phyloP scores from a whole-genome alignment of 2,329 filamentous ascomycete species.

The Zarea fungicola region DNA sequence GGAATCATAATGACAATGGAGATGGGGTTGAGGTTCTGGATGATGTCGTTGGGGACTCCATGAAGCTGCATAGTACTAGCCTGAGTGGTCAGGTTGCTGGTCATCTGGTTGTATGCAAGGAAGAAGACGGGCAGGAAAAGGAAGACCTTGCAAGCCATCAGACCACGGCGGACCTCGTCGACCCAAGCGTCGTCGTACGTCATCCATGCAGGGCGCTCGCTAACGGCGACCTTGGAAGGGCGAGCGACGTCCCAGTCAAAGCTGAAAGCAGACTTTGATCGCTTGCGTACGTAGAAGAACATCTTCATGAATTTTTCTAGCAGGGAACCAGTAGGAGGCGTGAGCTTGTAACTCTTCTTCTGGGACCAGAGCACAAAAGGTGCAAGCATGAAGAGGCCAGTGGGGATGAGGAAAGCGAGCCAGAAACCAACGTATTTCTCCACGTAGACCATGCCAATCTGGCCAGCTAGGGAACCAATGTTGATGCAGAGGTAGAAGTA shows the following conservation, averaged over 20 bases:
- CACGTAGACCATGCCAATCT: conserved; percentile 62
- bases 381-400: conserved; percentile 56
- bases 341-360: conserved; percentile 55
- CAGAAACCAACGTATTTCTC: conserved; percentile 75
- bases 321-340: conserved; percentile 67
- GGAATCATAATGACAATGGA: conserved; percentile 72
- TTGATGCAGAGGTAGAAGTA: conserved; percentile 59
- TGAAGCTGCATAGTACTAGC: conserved; percentile 61
- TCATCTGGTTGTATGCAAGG: conserved; percentile 56
- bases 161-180: conserved; percentile 67
- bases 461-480: conserved; percentile 55
- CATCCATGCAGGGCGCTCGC: conserved; percentile 64
- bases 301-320: conserved; percentile 61
- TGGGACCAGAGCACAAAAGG: conserved; percentile 57
- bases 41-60: conserved; percentile 71
- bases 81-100: conserved; percentile 57
- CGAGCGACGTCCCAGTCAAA: conserved; percentile 64
- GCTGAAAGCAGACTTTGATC: conserved; percentile 57
- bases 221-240: conserved; percentile 55
- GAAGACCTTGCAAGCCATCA: conserved; percentile 66
- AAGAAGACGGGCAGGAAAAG: conserved; percentile 63
- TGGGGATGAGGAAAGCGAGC: conserved; percentile 65
- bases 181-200: conserved; percentile 81
- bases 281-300: conserved; percentile 56
- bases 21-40: conserved; percentile 71